phyloP scores from a whole-genome alignment of 176 grass and related monocot species.

The Oryza glaberrima region DNA sequence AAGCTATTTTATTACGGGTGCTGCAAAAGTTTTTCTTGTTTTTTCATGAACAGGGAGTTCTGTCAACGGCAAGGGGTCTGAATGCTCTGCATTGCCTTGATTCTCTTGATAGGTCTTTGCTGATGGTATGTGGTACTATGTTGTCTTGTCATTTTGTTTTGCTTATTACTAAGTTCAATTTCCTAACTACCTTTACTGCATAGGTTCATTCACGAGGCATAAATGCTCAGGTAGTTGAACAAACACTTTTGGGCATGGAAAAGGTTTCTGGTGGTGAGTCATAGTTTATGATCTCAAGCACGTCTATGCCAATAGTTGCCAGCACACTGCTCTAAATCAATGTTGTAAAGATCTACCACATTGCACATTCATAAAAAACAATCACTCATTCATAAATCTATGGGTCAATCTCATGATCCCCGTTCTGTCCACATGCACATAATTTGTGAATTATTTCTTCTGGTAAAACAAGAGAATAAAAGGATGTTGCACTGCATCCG shows the following conservation, averaged over 20 bases:
- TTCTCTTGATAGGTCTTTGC: conserved; percentile 75
- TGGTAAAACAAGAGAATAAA: background rate
- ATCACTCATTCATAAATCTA: background rate
- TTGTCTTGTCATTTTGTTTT: conserved; percentile 1
- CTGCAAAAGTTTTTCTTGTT: conserved; percentile 5
- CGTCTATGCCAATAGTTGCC: background rate
- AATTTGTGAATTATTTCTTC: background rate
- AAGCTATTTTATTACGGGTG: background rate
- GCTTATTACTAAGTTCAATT: background rate
- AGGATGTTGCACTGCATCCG: background rate
- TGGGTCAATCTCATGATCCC: background rate
- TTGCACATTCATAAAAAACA: background rate
- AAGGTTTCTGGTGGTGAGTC: conserved; percentile 61
- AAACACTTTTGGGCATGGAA: conserved; percentile 63
- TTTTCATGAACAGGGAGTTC: conserved; percentile 73
- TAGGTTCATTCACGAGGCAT: conserved; percentile 92
- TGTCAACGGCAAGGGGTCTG: conserved; percentile 80
- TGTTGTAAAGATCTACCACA: background rate
- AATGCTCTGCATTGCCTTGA: conserved; percentile 66
- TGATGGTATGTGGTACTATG: conserved; percentile 47
- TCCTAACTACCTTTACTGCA: conserved; percentile 20
- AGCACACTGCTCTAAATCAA: background rate
- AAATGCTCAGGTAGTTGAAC: conserved; percentile 70
- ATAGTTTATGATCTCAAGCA: background rate
- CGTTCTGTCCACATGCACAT: background rate